Percentiles rank a stretch among this genome's conserved stretches.
These are phyloP conservation scores for Vigna hirtella DNA, from an alignment of 306 rosid species.

Conservation along the genomic window DNA sequence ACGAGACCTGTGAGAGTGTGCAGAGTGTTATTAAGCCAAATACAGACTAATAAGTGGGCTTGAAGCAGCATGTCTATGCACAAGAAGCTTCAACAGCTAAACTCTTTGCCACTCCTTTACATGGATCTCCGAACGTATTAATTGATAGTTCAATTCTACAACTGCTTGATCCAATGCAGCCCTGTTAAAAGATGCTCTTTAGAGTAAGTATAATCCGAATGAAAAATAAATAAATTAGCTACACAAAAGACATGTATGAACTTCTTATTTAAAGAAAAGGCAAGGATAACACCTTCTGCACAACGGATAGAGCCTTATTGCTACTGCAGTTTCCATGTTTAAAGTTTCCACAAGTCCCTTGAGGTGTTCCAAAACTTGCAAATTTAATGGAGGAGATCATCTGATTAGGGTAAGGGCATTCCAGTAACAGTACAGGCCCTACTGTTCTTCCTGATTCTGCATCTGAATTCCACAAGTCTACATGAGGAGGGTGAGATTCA, in stretches of 20 bases:
- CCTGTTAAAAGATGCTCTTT: constrained; percentile 52
- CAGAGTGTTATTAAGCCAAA: background rate
- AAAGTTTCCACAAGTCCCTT: constrained; percentile 81
- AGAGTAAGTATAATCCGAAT: constrained; percentile 7
- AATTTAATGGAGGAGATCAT: constrained; percentile 81
- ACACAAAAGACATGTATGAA: background rate
- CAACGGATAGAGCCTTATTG: constrained; percentile 60
- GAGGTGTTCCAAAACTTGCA: constrained; percentile 88
- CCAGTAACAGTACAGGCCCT: constrained; percentile 64
- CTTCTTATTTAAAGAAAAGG: background rate
- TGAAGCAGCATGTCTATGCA: constrained; percentile 43
- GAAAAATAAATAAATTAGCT: background rate
- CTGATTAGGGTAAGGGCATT: constrained; percentile 80
- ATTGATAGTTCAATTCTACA: constrained; percentile 70
- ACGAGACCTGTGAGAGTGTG: background rate
- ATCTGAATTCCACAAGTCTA: constrained; percentile 69
- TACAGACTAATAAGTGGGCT: constrained; percentile 6
- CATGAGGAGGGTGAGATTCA: constrained; percentile 81
- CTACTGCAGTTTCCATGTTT: constrained; percentile 74
- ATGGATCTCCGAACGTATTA: constrained; percentile 75
- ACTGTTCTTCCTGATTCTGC: constrained; percentile 47
- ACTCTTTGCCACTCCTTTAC: constrained; percentile 75
- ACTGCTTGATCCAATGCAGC: constrained; percentile 79
- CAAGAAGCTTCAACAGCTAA: constrained; percentile 92
- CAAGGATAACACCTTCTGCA: constrained; percentile 63